Conservation (phyloP, 257 asterid species). For the Plantago ovata region DNA sequence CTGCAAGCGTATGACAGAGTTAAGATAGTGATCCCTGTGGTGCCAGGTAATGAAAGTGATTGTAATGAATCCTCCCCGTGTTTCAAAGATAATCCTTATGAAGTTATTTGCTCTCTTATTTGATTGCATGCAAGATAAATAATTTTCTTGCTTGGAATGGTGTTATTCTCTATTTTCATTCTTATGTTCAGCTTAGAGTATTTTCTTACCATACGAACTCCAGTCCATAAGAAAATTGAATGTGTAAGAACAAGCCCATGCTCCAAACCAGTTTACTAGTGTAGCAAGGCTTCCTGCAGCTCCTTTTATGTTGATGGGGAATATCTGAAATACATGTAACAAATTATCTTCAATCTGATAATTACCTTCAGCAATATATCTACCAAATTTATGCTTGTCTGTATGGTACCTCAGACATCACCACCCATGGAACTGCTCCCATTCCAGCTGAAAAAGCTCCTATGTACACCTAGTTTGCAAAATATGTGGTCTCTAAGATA, state of each 20-base stretch:
- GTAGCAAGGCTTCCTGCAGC: slow-evolving; percentile 93
- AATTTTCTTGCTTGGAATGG: not conserved
- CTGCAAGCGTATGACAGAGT: slow-evolving; percentile 34
- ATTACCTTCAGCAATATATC: no score
- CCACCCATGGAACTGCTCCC: slow-evolving; percentile 99
- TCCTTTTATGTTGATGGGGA: slow-evolving; percentile 92
- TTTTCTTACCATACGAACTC: slow-evolving; percentile 68
- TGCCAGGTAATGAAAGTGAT: no score
- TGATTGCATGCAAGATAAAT: no score
- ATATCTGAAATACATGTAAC: slow-evolving; percentile 43
- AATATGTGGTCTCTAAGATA: no score
- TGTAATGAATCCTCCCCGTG: not conserved
- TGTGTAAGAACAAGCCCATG: slow-evolving; percentile 88
- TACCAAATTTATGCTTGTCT: no score
- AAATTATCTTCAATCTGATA: slow-evolving; percentile 7
- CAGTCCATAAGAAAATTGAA: slow-evolving; percentile 90
- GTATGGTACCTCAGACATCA: slow-evolving; percentile 92
- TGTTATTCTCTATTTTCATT: not conserved
- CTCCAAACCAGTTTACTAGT: slow-evolving; percentile 90
- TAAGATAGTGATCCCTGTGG: not conserved
- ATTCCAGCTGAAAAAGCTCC: slow-evolving; percentile 83
- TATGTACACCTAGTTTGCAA: slow-evolving; percentile 58
- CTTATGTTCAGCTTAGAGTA: not conserved
- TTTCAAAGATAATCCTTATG: not conserved
- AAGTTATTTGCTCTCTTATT: no score